Evolutionary conservation across 495 filamentous ascomycete genomes (phyloP).

Genomic region (Sordaria brevicollis): DNA sequence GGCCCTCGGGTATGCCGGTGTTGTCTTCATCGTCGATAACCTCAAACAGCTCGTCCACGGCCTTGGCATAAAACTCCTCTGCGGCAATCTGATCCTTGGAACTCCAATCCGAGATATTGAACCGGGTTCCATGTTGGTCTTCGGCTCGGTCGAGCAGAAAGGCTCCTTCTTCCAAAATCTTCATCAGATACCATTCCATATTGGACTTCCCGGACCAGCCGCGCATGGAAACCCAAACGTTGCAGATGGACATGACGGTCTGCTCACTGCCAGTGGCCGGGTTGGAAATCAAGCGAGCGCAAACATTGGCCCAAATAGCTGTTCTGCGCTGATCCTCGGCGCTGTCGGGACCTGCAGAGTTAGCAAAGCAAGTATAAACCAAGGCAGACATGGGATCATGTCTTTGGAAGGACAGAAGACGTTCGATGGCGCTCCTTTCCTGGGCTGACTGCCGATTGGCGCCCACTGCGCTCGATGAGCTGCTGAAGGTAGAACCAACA

Average conservation of each 20-base stretch:
- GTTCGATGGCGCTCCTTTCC: constrained; percentile 50
- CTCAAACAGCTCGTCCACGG: constrained; percentile 72
- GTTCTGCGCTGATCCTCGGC: constrained; percentile 61
- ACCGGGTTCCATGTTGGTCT: constrained; percentile 53
- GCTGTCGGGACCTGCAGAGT: constrained; percentile 70
- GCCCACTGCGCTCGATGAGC: constrained; percentile 7
- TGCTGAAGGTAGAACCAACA: constrained; percentile 6
- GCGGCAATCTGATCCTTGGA: constrained; percentile 65
- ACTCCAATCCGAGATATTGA: constrained; percentile 54
- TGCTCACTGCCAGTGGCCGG: constrained; percentile 44
- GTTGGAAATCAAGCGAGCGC: constrained; percentile 62
- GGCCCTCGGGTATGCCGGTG: constrained; percentile 75
- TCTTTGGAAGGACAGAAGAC: constrained; percentile 70
- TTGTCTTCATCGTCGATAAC: constrained; percentile 70
- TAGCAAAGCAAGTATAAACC: constrained; percentile 80
- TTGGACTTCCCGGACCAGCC: constrained; percentile 83
- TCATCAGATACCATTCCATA: constrained; percentile 89
- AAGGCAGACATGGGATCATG: constrained; percentile 80
- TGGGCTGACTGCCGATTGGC: constrained; percentile 14
- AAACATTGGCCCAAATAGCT: constrained; percentile 79
- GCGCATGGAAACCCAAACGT: constrained; percentile 75
- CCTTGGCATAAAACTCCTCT: constrained; percentile 82
- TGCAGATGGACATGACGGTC: constrained; percentile 60
- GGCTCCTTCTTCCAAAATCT: constrained; percentile 80
- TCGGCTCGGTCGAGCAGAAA: constrained; percentile 76